Conservation (phyloP, 1,284 basidiomycete species). For the Austroboletus novae-zelandiae region DNA sequence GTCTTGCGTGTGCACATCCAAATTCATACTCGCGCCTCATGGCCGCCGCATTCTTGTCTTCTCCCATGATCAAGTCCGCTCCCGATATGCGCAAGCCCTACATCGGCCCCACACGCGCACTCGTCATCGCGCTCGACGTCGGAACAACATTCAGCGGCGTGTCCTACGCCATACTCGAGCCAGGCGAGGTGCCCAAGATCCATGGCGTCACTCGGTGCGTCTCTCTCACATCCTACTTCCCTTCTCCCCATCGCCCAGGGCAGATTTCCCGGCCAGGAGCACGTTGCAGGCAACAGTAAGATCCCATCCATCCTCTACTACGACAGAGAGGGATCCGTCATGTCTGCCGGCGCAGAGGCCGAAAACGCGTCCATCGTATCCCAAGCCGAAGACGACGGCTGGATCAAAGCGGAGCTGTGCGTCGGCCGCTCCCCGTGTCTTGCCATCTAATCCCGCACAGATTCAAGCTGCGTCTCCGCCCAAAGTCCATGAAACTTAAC, state of each 20-base stretch:
- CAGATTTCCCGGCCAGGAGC: conserved; percentile 78
- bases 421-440: conserved; percentile 24
- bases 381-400: conserved; percentile 69
- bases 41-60: conserved; percentile 16
- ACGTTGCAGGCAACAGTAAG: conserved; percentile 80
- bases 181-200: conserved; percentile 70
- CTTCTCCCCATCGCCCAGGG: conserved; percentile 13
- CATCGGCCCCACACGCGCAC: conserved; percentile 54
- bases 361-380: conserved; percentile 55
- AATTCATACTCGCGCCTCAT: conserved; percentile 13
- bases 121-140: conserved; percentile 73
- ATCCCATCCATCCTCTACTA: conserved; percentile 76
- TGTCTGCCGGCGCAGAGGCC: conserved; percentile 72
- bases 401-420: conserved; percentile 72
- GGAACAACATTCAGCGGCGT: conserved; percentile 75
- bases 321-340: conserved; percentile 57
- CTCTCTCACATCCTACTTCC: background rate
- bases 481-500: conserved; percentile 69
- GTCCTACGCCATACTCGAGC: conserved; percentile 74
- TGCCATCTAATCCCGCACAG: conserved; percentile 33
- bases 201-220: conserved; percentile 67
- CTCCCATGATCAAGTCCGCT: conserved; percentile 24
- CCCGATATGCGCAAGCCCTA: conserved; percentile 70
- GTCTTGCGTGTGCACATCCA: no score
- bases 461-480: conserved; percentile 75